Evolutionary conservation across 768 basidiomycete genomes (phyloP).

Genomic region (Phlebiopsis gigantea): DNA sequence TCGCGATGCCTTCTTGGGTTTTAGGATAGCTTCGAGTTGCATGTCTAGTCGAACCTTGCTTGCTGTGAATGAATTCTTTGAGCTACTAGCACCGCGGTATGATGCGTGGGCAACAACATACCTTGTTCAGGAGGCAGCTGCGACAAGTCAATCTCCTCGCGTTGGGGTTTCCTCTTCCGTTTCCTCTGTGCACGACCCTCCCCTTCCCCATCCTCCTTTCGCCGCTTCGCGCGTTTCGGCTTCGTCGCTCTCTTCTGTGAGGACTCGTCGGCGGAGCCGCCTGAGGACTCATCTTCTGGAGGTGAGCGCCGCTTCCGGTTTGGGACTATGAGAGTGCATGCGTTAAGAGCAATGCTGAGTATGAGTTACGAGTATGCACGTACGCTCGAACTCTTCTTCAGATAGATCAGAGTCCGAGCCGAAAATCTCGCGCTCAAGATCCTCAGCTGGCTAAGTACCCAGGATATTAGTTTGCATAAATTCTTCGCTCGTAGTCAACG

Average conservation of each 20-base stretch:
- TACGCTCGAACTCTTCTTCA: constrained; percentile 56
- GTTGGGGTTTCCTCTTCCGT: constrained; percentile 48
- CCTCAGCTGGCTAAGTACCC: background rate
- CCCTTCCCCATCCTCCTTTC: constrained; percentile 26
- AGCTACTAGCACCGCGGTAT: too few species aligned
- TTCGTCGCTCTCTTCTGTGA: constrained; percentile 23
- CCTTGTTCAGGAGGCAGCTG: constrained; percentile 78
- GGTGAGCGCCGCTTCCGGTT: constrained; percentile 8
- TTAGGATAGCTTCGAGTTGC: constrained; percentile 83
- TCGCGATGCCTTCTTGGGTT: constrained; percentile 65
- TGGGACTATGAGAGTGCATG: background rate
- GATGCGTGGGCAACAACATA: constrained; percentile 24
- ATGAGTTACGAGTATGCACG: background rate
- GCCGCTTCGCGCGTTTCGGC: constrained; percentile 16
- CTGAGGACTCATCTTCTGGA: constrained; percentile 34
- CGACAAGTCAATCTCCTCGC: constrained; percentile 59
- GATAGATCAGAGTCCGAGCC: constrained; percentile 84
- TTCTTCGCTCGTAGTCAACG: background rate
- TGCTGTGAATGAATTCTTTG: too few species aligned
- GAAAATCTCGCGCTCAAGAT: constrained; percentile 68
- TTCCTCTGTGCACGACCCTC: constrained; percentile 34
- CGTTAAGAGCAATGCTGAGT: background rate
- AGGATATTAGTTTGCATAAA: background rate
- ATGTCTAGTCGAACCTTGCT: constrained; percentile 74
- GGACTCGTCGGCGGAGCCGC: constrained; percentile 50